Conservation (phyloP, 306 rosid species). For the Cicer bijugum region DNA sequence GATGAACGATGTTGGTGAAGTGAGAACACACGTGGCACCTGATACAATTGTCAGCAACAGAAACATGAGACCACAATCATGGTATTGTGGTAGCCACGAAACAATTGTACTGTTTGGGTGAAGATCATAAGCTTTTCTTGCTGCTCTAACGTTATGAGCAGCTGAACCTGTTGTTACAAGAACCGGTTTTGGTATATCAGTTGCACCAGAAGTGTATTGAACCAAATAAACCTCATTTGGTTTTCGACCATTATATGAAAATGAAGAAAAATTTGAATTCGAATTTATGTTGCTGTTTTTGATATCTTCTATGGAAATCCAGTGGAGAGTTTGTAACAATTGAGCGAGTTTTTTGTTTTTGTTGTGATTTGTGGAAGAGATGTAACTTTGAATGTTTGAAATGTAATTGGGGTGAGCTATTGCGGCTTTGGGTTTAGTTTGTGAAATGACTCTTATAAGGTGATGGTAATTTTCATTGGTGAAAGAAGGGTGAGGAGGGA, state of each 20-base stretch:
- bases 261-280: neutral
- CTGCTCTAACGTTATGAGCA: slow-evolving; percentile 73
- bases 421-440: slow-evolving; percentile 84
- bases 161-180: slow-evolving; percentile 78
- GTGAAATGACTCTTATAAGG: slow-evolving; percentile 58
- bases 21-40: slow-evolving; percentile 68
- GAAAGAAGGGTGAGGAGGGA: slow-evolving; percentile 68
- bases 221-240: slow-evolving; percentile 62
- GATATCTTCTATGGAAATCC: slow-evolving; percentile 60
- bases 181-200: slow-evolving; percentile 76
- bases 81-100: slow-evolving; percentile 91
- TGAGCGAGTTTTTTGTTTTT: slow-evolving; percentile 45
- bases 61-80: slow-evolving; percentile 89
- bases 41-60: slow-evolving; percentile 66
- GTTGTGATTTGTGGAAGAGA: slow-evolving; percentile 38
- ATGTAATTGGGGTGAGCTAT: slow-evolving; percentile 65
- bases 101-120: slow-evolving; percentile 68
- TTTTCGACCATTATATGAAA: slow-evolving; percentile 56
- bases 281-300: slow-evolving; percentile 16
- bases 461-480: slow-evolving; percentile 58
- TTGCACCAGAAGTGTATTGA: slow-evolving; percentile 87
- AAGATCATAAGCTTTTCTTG: slow-evolving; percentile 75
- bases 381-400: slow-evolving; percentile 45
- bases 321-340: slow-evolving; percentile 48
- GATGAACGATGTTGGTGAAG: slow-evolving; percentile 64